Conservation (phyloP, 1,139 yeast species). For the Ogataea hybrid region DNA sequence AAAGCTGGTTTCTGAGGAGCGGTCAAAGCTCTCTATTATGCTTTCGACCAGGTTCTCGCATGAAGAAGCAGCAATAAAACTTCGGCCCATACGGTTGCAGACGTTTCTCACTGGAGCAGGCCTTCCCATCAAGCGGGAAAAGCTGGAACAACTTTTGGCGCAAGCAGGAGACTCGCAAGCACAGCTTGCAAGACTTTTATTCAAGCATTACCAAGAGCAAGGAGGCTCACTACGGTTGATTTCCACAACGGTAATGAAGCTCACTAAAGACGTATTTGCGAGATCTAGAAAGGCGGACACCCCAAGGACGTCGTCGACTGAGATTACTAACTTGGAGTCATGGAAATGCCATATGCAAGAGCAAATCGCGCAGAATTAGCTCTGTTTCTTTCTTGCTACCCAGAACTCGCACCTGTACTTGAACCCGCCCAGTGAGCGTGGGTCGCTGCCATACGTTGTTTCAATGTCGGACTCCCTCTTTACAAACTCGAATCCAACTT, state of each 20-base stretch:
- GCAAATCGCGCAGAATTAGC: slow-evolving; percentile 6
- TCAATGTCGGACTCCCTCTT: slow-evolving; percentile 44
- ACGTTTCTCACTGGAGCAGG: slow-evolving; percentile 43
- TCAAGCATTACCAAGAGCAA: slow-evolving; percentile 37
- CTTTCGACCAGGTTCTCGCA: slow-evolving; percentile 36
- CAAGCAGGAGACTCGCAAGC: slow-evolving; percentile 37
- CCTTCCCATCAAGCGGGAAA: slow-evolving; percentile 38
- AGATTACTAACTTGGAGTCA: slow-evolving; percentile 16
- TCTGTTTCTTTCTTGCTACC: slow-evolving; percentile 47
- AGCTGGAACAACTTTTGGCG: slow-evolving; percentile 37
- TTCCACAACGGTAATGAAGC: slow-evolving; percentile 23
- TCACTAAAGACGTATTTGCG: slow-evolving; percentile 10
- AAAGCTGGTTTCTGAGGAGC: slow-evolving; percentile 38
- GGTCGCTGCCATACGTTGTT: slow-evolving; percentile 57
- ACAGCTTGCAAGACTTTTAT: slow-evolving; percentile 37
- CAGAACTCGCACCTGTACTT: slow-evolving; percentile 69
- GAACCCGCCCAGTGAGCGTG: slow-evolving; percentile 53
- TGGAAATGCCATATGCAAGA: slow-evolving; percentile 24
- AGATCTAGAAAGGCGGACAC: neutral
- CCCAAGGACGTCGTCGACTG: slow-evolving; percentile 2
- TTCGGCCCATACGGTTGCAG: slow-evolving; percentile 39
- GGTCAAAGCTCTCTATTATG: slow-evolving; percentile 42
- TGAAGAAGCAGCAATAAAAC: slow-evolving; percentile 34
- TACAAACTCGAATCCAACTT: slow-evolving; percentile 54
- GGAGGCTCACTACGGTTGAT: slow-evolving; percentile 30